Evolutionary conservation across 2,329 filamentous ascomycete species (phyloP), one percentile per base, ranked within the genome.

Genomic region (Trichoderma sp.): DNA sequence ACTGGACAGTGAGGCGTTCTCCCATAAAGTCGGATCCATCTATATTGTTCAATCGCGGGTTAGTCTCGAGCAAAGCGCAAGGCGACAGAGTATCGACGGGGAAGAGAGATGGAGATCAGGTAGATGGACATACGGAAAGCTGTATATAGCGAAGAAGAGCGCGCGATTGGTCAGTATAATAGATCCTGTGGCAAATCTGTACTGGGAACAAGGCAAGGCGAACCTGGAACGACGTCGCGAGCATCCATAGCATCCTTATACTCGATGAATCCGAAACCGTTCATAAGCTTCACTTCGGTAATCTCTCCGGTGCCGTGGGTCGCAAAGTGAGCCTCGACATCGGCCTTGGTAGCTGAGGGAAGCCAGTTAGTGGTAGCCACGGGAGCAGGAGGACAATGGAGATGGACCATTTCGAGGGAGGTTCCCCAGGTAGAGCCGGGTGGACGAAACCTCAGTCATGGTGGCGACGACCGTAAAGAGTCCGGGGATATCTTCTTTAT

Each of bases 231-330:
- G 73, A 99, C 94, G 83, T 99, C 96, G 79, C 95, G 92, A 75
- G 96, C 96, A 84, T 99, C 96, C 91, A 97, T 93, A 69, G 94
- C 90, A 84, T 98, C 96, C 82, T 97, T 96, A 83, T 98, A 99
- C 82, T 99, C 96, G 80, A 99, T 97, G 85, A 99, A 99, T 80
- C 96, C 96, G 79, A 99, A 99, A 78, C 96, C 96, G 80, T 97
- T 98, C 96, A 99, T 99, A 73, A 99, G 89, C 86, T 99, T 99
- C 84, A 99, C 95, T 85, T 99, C 96, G 75, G 92, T 96, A 80
- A 99, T 98, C 81, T 97, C 94, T 81, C 96, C 96, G 75, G 94
- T 95, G 79, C 95, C 96, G 89, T 97, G 94, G 78, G 90, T 93
- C 80, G 91, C 91, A 84, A 99, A 99, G 82, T 98, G 95, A 77